Percentiles rank a stretch among this genome's conserved stretches.
Evolutionary conservation across 192 early-diverging fungal genomes (phyloP).

Genomic region (Entophlyctis luteolus): DNA sequence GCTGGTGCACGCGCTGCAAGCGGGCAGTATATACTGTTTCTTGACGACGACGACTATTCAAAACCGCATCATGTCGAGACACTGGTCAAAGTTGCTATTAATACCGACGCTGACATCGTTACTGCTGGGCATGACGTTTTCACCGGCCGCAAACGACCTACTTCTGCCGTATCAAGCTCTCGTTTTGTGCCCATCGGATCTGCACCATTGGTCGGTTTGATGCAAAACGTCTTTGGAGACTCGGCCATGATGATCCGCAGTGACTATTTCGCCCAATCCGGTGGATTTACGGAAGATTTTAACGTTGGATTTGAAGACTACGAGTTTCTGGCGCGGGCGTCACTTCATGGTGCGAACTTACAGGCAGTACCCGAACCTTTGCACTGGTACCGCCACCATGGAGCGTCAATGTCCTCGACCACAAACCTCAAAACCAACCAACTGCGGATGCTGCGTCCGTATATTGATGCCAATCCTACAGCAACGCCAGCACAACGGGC

Average conservation of each 20-base stretch:
- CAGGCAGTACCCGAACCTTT: conserved; percentile 39
- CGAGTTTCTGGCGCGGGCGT: conserved; percentile 41
- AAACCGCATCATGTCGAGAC: conserved; percentile 43
- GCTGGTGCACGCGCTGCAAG: conserved; percentile 33
- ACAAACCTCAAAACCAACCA: conserved; percentile 36
- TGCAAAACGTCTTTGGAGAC: conserved; percentile 47
- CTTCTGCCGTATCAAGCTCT: conserved; percentile 8
- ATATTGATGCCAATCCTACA: conserved; percentile 8
- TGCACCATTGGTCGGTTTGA: conserved; percentile 33
- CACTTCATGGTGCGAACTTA: conserved; percentile 19
- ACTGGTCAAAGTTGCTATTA: conserved; percentile 38
- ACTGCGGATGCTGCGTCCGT: conserved; percentile 35
- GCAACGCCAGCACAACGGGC: conserved; percentile 10
- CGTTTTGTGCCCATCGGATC: conserved; percentile 38
- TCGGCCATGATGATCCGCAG: conserved; percentile 35
- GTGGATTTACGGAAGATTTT: conserved; percentile 43
- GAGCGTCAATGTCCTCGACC: conserved; percentile 17
- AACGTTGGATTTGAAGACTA: conserved; percentile 47
- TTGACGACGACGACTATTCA: conserved; percentile 42
- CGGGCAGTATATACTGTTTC: conserved; percentile 38
- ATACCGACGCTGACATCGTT: conserved; percentile 40
- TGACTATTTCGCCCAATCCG: conserved; percentile 32
- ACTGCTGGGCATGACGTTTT: conserved; percentile 43
- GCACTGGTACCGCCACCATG: conserved; percentile 37
- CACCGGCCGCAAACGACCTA: conserved; percentile 22